These are phyloP conservation scores for Ganoderma sinense DNA, from an alignment of 1,284 basidiomycete species.

Conservation along the genomic window DNA sequence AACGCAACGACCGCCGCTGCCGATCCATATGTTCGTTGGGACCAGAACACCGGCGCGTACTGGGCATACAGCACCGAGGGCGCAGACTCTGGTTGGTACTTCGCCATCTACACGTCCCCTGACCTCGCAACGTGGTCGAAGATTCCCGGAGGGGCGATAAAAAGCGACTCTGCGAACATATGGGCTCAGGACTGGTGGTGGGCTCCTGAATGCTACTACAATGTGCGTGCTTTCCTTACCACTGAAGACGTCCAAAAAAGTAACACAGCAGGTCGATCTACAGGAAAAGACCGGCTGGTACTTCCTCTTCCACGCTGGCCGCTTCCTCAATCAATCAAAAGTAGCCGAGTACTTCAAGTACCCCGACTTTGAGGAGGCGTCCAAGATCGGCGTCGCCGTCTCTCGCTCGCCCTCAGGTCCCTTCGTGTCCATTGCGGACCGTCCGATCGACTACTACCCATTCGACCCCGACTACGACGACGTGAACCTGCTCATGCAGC, in stretches of 20 bases:
- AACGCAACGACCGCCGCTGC: conserved; percentile 15
- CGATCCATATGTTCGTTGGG: conserved; percentile 17
- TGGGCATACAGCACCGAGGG: conserved; percentile 22
- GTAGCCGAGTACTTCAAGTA: conserved; percentile 22
- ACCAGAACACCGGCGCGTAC: conserved; percentile 12
- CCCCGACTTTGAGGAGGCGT: conserved; percentile 21
- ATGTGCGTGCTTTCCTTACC: conserved; percentile 1
- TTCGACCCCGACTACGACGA: conserved; percentile 19
- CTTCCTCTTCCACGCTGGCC: conserved; percentile 20
- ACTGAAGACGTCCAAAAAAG: background rate
- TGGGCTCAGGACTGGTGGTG: conserved; percentile 21
- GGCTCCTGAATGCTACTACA: conserved; percentile 19
- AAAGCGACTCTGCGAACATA: conserved; percentile 13
- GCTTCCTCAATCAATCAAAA: conserved; percentile 11
- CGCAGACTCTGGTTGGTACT: conserved; percentile 17
- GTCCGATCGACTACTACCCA: conserved; percentile 21
- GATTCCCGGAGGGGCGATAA: conserved; percentile 18
- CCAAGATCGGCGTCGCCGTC: conserved; percentile 21
- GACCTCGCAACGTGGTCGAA: conserved; percentile 16
- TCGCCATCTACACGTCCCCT: conserved; percentile 18
- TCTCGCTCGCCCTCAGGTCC: conserved; percentile 16
- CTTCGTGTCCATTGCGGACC: conserved; percentile 15
- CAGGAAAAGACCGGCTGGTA: conserved; percentile 19
- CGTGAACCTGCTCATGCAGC: conserved; percentile 17
- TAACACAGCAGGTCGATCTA: background rate